Percentiles rank a stretch among this genome's conserved stretches.
phyloP scores from a whole-genome alignment of 2,329 filamentous ascomycete species.

The Cytospora leucostoma region DNA sequence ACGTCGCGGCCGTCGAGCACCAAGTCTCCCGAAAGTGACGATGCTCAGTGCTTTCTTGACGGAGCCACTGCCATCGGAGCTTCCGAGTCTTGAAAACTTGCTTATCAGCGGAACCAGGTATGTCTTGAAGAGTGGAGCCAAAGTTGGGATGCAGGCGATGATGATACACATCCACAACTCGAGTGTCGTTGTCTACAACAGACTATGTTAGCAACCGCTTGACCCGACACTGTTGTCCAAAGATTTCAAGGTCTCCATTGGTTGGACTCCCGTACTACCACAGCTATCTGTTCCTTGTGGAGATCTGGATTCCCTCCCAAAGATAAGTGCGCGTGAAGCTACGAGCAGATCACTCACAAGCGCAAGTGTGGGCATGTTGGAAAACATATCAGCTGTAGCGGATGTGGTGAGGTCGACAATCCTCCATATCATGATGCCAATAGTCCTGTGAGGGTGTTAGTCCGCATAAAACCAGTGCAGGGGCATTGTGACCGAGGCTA shows the following conservation, averaged over 20 bases:
- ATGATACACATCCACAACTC: constrained; percentile 10
- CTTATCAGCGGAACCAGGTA: constrained; percentile 2
- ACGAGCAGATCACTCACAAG: background rate
- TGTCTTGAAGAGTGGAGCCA: constrained; percentile 2
- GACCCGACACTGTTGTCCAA: no score
- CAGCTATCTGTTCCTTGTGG: background rate
- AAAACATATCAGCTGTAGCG: background rate
- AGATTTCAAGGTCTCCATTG: no score
- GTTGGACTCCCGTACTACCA: no score
- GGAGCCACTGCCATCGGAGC: background rate
- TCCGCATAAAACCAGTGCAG: background rate
- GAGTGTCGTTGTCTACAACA: background rate
- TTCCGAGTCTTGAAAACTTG: background rate
- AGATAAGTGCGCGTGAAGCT: background rate
- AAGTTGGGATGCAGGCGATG: constrained; percentile 9
- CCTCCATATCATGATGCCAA: constrained; percentile 11
- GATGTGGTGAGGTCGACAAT: background rate
- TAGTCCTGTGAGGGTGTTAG: background rate
- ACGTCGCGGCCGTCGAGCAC: background rate
- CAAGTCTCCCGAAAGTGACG: constrained; percentile 10
- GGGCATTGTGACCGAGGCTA: background rate
- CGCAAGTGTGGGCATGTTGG: constrained; percentile 1
- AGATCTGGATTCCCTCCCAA: background rate
- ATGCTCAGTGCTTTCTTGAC: background rate
- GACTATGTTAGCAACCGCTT: background rate